phyloP scores from a whole-genome alignment of 1,284 basidiomycete genomes.

The Ganoderma lucidum region DNA sequence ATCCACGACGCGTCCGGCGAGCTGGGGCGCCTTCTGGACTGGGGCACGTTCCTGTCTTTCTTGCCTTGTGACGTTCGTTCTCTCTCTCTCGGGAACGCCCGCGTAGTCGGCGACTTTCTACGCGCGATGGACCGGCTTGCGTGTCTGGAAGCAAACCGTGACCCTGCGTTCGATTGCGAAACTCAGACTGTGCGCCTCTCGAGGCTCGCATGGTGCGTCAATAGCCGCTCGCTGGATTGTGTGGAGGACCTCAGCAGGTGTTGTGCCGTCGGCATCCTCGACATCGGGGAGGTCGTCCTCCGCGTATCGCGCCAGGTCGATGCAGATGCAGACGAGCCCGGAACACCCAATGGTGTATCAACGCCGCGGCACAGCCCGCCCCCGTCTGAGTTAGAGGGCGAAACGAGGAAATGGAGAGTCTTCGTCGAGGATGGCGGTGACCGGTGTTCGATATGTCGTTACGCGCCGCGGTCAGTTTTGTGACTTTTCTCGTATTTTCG shows the following conservation, averaged over 20 bases:
- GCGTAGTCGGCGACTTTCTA: not conserved
- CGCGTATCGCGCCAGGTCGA: not conserved
- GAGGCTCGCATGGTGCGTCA: not conserved
- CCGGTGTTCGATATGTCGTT: not conserved
- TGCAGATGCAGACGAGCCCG: not conserved
- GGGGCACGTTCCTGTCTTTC: not conserved
- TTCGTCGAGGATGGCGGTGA: not conserved
- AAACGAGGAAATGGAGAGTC: not conserved
- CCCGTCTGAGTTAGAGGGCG: not conserved
- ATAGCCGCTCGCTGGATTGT: not conserved
- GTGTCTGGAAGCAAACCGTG: not conserved
- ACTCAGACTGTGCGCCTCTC: not conserved
- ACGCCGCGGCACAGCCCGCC: not conserved
- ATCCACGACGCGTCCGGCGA: constrained; percentile 1
- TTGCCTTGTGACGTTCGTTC: not conserved
- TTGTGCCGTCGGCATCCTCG: not conserved
- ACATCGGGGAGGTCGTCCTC: not conserved
- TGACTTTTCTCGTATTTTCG: not conserved
- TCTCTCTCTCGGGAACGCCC: not conserved
- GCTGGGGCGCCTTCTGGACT: not conserved
- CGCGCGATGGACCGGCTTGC: not conserved
- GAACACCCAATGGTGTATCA: not conserved
- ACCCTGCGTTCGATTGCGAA: not conserved
- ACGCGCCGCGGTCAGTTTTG: not conserved
- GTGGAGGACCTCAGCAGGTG: not conserved